phyloP scores from a whole-genome alignment of 345 rosid genomes.

The Triadica sebifera region DNA sequence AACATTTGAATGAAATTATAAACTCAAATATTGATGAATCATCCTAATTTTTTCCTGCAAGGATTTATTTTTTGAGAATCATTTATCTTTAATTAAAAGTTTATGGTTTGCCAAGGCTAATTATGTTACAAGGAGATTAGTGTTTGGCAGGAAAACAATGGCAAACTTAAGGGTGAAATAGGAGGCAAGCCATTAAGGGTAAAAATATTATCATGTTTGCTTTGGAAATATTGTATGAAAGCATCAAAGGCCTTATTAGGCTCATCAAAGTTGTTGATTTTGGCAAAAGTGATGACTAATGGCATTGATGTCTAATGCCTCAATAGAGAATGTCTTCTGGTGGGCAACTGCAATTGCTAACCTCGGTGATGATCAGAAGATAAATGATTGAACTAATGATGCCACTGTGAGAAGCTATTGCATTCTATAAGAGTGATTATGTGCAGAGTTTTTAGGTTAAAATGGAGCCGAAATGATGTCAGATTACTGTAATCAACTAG shows the following conservation, averaged over 20 bases:
- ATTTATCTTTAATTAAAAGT: constrained; percentile 16
- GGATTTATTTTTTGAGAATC: background rate
- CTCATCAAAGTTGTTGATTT: constrained; percentile 1
- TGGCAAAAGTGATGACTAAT: constrained; percentile 12
- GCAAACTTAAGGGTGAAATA: background rate
- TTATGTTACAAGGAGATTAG: constrained; percentile 12
- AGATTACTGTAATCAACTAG: constrained; percentile 7
- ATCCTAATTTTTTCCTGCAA: constrained; percentile 14
- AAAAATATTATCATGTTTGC: constrained; percentile 9
- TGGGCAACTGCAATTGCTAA: constrained; percentile 5
- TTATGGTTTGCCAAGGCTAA: constrained; percentile 16
- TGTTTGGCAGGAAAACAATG: background rate
- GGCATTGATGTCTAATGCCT: constrained; percentile 1
- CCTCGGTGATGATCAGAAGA: background rate
- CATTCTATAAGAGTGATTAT: constrained; percentile 15
- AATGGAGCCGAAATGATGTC: constrained; percentile 16
- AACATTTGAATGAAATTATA: background rate
- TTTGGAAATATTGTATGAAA: constrained; percentile 17
- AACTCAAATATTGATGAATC: background rate
- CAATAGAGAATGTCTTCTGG: background rate
- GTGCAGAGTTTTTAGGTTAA: constrained; percentile 10
- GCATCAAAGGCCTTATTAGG: background rate
- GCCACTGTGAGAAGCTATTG: constrained; percentile 12
- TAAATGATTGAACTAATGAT: constrained; percentile 1
- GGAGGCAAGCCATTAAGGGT: background rate